These are phyloP conservation scores for Endogone sp. DNA, from an alignment of 192 early-diverging fungal species.

Conservation along the genomic window DNA sequence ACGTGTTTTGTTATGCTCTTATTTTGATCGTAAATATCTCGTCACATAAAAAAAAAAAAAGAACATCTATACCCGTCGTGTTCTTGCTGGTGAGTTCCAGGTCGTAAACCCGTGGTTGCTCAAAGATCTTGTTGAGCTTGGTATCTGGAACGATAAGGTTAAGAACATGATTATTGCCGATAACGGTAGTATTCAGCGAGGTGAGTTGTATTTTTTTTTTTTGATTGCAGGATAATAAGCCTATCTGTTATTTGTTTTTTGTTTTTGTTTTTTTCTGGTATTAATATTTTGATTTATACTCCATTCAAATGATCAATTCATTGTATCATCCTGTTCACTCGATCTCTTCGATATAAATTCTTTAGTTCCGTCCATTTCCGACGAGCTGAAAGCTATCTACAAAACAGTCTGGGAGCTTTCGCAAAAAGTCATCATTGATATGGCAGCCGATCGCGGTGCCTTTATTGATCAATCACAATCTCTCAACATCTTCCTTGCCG, in stretches of 20 bases:
- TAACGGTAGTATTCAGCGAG: slow-evolving; percentile 79
- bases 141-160: slow-evolving; percentile 91
- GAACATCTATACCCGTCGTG: slow-evolving; percentile 96
- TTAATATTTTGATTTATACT: not conserved
- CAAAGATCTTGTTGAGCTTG: slow-evolving; percentile 90
- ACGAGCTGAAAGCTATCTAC: slow-evolving; percentile 90
- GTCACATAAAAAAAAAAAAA: slow-evolving; percentile 17
- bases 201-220: not conserved
- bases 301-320: not conserved
- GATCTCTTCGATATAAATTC: not conserved
- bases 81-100: slow-evolving; percentile 97
- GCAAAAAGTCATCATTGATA: slow-evolving; percentile 87
- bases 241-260: too few species aligned
- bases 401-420: slow-evolving; percentile 98
- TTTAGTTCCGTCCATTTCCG: slow-evolving; percentile 66
- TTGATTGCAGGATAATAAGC: not conserved
- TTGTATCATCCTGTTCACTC: not conserved
- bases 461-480: slow-evolving; percentile 97
- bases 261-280: not conserved
- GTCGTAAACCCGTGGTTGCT: slow-evolving; percentile 96
- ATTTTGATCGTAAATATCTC: not conserved
- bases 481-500: slow-evolving; percentile 94
- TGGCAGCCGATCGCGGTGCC: slow-evolving; percentile 96
- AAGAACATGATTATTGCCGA: slow-evolving; percentile 93
- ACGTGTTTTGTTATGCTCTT: not conserved